A percentile compares a stretch with the other conserved stretches of the same genome.
phyloP scores from a whole-genome alignment of 257 asterid species.

The Penstemon barbatus region DNA sequence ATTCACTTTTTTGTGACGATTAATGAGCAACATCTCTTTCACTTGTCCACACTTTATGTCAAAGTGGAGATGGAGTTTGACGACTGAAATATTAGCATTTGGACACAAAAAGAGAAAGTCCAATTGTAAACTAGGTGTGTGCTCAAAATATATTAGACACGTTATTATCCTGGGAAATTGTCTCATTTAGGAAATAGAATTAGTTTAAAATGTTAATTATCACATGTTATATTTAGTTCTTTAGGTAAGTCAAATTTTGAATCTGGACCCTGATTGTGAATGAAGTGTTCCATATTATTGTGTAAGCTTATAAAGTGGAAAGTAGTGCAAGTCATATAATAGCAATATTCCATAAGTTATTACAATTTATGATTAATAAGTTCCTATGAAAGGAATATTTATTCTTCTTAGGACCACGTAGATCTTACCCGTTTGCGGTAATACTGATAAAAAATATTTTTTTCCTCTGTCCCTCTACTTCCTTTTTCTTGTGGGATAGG shows the following conservation, averaged over 20 bases:
- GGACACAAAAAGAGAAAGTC: not conserved
- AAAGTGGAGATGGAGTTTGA: conserved; percentile 1
- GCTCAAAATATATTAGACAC: not conserved
- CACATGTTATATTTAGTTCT: not conserved
- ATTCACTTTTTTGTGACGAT: conserved; percentile 4
- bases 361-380: not conserved
- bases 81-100: not conserved
- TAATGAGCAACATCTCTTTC: not conserved
- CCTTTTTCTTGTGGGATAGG: too few relatives aligned
- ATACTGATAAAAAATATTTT: too few relatives aligned
- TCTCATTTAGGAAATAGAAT: not conserved
- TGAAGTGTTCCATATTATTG: not conserved
- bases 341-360: not conserved
- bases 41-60: not conserved
- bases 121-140: not conserved
- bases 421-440: too few relatives aligned
- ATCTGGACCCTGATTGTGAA: not conserved
- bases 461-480: too few relatives aligned
- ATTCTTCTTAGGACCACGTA: too few relatives aligned
- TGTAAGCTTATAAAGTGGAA: not conserved
- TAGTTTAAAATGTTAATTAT: not conserved
- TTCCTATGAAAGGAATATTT: not conserved
- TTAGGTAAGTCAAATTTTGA: conserved; percentile 7
- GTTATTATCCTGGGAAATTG: not conserved
- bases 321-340: not conserved